Conservation (phyloP, 352 stramenopile species). For the Phytopythium montanum region DNA sequence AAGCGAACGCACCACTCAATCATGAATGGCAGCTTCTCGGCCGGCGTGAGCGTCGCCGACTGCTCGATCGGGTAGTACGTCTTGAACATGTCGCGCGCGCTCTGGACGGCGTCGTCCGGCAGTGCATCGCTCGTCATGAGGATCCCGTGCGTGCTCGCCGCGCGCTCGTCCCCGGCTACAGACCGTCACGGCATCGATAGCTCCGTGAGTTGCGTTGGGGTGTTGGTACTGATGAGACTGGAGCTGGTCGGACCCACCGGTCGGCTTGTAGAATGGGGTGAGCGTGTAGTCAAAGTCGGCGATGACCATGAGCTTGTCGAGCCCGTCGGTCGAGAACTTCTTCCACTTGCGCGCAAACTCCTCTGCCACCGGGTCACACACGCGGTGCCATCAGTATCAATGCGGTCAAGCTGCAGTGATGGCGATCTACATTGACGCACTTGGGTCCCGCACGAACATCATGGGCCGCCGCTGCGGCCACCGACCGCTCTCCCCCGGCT, state of each 20-base stretch:
- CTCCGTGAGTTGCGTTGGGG: background rate
- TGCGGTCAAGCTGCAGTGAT: background rate
- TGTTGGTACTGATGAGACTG: too few relatives aligned
- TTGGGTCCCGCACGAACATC: conserved; percentile 35
- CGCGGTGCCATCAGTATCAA: too few relatives aligned
- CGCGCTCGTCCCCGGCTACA: conserved; percentile 19
- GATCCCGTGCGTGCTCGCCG: conserved; percentile 44
- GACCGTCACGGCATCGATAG: conserved; percentile 8
- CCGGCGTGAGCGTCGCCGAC: conserved; percentile 51
- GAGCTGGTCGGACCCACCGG: conserved; percentile 1
- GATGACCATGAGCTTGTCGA: conserved; percentile 75
- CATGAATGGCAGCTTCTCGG: conserved; percentile 79
- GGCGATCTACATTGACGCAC: background rate
- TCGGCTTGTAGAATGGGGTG: conserved; percentile 58
- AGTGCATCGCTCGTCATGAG: conserved; percentile 49
- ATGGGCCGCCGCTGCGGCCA: conserved; percentile 23
- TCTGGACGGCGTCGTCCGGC: conserved; percentile 21
- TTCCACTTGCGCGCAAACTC: conserved; percentile 72
- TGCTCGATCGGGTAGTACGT: conserved; percentile 81
- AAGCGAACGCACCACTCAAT: conserved; percentile 38
- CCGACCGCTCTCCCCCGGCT: conserved; percentile 5
- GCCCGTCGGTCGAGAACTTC: conserved; percentile 61
- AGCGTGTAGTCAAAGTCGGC: conserved; percentile 84
- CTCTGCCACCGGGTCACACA: conserved; percentile 21
- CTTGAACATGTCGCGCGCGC: conserved; percentile 43